Base-by-base conservation (phyloP, 2,329 filamentous ascomycete genomes). In the Sporothrix brunneoviolacea region DNA sequence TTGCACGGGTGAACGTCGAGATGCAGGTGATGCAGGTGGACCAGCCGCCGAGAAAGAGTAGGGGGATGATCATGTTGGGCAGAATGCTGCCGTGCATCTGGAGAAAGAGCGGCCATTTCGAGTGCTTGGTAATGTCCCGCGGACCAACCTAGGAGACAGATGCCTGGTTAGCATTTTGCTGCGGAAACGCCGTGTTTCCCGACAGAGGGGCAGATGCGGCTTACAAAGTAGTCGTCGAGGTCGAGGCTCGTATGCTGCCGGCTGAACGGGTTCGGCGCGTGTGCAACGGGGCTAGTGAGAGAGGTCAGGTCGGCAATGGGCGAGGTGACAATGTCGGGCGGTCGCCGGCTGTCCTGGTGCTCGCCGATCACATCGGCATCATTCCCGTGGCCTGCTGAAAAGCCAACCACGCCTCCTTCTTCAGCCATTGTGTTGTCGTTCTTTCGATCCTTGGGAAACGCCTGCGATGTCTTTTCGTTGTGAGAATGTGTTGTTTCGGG, bases 101-200 rank as follows among this genome's bases (percentile, higher is more conserved):
- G 61, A 90, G 66, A 64, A 89, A 88, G 56, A 82, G 77, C 8
- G 86, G 86, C 76, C 84, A 84, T 76, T 88, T 89, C 24, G 84
- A 88, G 65, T 90, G 85, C 59, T 80, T 80, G 50, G 80, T 72
- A 54, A 86, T 77, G 65, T 88, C 82, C 55, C 83, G 77, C 51
- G 86, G 86, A n/a, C 79, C 80, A 21, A 64, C 68, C 30, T n/a
- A n/a, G n/a, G n/a, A n/a, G n/a, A n/a, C n/a, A n/a, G n/a, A n/a
- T n/a, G n/a, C n/a, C n/a, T n/a, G n/a, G n/a, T n/a, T 8, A 13
- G 28, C 28, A 8, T 32, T 8, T 32, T 32, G 28, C 13, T 13
- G n/a, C n/a, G n/a, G n/a, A n/a, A n/a, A n/a, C n/a, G n/a, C n/a
- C n/a, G n/a, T n/a, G n/a, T n/a, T n/a, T n/a, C n/a, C n/a, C n/a